These are phyloP conservation scores for Heliamphora exappendiculata DNA, from an alignment of 148 eudicot genomes.

Conservation along the genomic window DNA sequence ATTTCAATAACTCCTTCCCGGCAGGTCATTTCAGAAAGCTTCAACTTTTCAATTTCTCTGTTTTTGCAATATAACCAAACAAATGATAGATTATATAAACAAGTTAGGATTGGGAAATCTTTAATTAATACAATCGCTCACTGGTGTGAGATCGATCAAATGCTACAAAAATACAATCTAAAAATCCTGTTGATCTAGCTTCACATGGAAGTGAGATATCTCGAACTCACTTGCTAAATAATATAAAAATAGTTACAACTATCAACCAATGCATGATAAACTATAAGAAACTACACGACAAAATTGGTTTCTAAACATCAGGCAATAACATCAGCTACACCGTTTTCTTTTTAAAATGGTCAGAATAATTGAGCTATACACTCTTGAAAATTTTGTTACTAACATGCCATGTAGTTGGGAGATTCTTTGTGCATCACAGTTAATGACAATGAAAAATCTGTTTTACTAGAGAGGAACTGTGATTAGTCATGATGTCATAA, in stretches of 20 bases:
- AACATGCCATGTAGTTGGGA: background rate
- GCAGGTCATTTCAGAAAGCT: slow-evolving; percentile 95
- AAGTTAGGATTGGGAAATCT: background rate
- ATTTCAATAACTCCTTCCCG: slow-evolving; percentile 90
- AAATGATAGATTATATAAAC: background rate
- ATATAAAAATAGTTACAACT: background rate
- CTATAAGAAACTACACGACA: background rate
- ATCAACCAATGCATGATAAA: background rate
- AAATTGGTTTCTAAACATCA: background rate
- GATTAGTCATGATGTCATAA: background rate
- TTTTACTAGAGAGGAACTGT: background rate
- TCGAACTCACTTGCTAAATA: too few species aligned
- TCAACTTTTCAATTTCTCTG: slow-evolving; percentile 90
- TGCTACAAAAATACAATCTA: background rate
- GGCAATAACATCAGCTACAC: background rate
- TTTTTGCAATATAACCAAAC: slow-evolving; percentile 5
- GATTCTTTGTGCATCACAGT: background rate
- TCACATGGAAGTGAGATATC: too few species aligned
- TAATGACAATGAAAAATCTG: background rate
- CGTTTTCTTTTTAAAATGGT: background rate
- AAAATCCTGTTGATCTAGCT: background rate
- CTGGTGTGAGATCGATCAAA: background rate
- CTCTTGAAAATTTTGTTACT: background rate
- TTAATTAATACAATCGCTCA: background rate
- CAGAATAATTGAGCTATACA: background rate